Conservation (phyloP, 306 rosid genomes). For the Medicago arabica region DNA sequence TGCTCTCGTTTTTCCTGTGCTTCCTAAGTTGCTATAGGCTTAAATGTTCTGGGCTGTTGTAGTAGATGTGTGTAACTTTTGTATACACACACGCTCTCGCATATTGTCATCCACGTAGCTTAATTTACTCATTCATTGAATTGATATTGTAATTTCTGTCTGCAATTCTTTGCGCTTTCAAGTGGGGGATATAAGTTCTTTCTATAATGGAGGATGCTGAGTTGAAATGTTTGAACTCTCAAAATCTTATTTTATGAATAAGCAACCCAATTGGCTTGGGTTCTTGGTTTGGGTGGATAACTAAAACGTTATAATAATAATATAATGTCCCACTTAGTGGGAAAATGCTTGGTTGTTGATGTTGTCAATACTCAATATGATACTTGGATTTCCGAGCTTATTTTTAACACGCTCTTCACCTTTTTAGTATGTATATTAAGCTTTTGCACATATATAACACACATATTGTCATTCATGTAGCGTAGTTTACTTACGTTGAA, state of each 20-base stretch:
- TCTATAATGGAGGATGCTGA: conserved; percentile 66
- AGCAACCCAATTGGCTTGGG: neutral
- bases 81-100: neutral
- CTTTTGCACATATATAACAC: neutral
- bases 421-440: neutral
- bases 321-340: no score
- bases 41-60: neutral
- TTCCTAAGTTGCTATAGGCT: neutral
- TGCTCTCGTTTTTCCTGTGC: neutral
- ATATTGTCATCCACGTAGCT: neutral
- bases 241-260: neutral
- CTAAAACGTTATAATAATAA: no score
- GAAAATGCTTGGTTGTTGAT: no score
- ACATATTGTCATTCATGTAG: neutral
- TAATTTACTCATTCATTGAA: neutral
- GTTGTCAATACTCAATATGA: neutral
- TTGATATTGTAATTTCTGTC: conserved; percentile 19
- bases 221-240: neutral
- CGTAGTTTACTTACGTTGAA: neutral
- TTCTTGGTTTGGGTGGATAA: neutral
- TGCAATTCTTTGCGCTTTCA: conserved; percentile 50
- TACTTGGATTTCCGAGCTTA: neutral
- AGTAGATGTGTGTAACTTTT: neutral
- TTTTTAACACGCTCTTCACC: neutral
- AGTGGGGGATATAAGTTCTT: conserved; percentile 20